Conservation (phyloP, 176 grass and related monocot genomes). For the Oryza longistaminata region DNA sequence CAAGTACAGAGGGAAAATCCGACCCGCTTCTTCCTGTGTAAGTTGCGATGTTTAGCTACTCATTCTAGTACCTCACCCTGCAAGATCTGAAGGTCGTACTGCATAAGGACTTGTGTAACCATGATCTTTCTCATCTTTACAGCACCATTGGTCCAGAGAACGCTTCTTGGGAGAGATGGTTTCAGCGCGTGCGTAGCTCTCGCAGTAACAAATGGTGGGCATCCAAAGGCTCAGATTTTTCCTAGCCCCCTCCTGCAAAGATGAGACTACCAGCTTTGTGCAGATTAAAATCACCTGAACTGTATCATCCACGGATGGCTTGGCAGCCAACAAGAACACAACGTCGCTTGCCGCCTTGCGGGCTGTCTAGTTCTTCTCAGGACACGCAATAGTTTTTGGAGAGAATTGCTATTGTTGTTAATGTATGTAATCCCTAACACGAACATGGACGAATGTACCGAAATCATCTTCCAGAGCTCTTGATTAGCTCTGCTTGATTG, state of each 20-base stretch:
- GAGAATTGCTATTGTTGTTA: conserved; percentile 30
- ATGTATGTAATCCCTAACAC: conserved; percentile 64
- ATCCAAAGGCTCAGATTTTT: conserved; percentile 72
- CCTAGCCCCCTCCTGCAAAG: conserved; percentile 39
- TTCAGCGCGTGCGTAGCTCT: conserved; percentile 82
- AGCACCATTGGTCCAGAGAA: conserved; percentile 86
- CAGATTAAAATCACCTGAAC: conserved; percentile 31
- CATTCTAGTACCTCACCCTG: background rate
- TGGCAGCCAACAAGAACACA: conserved; percentile 25
- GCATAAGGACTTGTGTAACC: background rate
- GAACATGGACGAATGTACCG: conserved; percentile 14
- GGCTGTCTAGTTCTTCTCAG: background rate
- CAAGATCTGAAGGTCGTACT: background rate
- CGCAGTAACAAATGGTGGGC: conserved; percentile 92
- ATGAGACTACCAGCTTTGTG: conserved; percentile 27
- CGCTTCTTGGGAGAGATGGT: conserved; percentile 92
- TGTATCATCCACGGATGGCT: conserved; percentile 22
- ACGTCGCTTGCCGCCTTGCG: too few species aligned
- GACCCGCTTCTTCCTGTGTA: conserved; percentile 90
- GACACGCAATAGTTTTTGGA: conserved; percentile 23
- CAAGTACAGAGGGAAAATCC: conserved; percentile 77
- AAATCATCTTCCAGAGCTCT: background rate
- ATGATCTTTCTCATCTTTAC: conserved; percentile 21
- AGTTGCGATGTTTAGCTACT: conserved; percentile 30
- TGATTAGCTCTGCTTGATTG: conserved; percentile 1